These are phyloP conservation scores for Pestalotiopsis sp. DNA, from an alignment of 2,329 filamentous ascomycete species.

Conservation along the genomic window DNA sequence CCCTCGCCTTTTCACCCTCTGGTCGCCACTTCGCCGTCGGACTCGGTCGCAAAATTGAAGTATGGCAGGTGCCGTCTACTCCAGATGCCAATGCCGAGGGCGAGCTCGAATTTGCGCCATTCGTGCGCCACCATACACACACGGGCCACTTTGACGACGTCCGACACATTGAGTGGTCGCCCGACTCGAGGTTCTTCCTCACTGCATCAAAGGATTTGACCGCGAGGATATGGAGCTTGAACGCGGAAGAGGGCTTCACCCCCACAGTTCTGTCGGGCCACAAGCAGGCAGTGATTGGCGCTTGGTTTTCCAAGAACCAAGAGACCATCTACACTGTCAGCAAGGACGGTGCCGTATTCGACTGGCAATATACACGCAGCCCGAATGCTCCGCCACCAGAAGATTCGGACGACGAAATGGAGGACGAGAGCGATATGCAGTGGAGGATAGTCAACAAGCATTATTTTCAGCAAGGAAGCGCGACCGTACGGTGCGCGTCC, in stretches of 20 bases:
- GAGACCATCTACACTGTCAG: constrained; percentile 96
- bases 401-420: constrained; percentile 62
- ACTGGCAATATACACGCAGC: constrained; percentile 80
- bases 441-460: constrained; percentile 93
- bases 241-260: constrained; percentile 83
- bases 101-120: constrained; percentile 92
- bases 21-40: constrained; percentile 90
- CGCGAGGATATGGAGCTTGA: constrained; percentile 90
- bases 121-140: constrained; percentile 84
- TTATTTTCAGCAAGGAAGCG: constrained; percentile 91
- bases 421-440: constrained; percentile 67
- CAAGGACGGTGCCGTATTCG: constrained; percentile 94
- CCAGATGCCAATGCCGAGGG: constrained; percentile 78
- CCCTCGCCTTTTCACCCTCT: constrained; percentile 88
- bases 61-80: constrained; percentile 94
- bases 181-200: constrained; percentile 93
- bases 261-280: constrained; percentile 91
- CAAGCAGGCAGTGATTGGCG: constrained; percentile 85
- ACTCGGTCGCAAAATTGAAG: constrained; percentile 83
- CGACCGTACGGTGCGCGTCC: constrained; percentile 85
- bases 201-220: constrained; percentile 92
- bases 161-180: constrained; percentile 89
- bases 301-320: constrained; percentile 95
- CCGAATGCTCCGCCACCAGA: constrained; percentile 54
- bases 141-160: constrained; percentile 88